Evolutionary conservation across 2,329 filamentous ascomycete genomes (phyloP).

Genomic region (Neofusicoccum umdonicola): DNA sequence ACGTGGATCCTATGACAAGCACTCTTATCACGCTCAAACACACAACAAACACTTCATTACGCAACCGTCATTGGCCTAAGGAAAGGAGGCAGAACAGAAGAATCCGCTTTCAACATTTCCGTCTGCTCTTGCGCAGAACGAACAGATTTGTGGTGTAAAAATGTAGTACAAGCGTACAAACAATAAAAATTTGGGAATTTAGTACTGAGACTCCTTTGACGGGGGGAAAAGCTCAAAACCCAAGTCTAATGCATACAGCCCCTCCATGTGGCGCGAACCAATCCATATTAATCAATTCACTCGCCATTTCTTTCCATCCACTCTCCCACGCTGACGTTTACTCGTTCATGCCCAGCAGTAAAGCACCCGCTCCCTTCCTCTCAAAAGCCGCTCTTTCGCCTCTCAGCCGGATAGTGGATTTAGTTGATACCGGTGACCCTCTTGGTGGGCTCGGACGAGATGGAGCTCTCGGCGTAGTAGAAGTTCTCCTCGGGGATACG

Average conservation of each 20-base stretch:
- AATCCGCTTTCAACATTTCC: no score
- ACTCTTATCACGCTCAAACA: no score
- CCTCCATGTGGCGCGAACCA: neutral
- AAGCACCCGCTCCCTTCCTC: neutral
- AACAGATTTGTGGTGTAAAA: neutral
- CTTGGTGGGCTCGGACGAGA: neutral
- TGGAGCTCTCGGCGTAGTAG: conserved; percentile 56
- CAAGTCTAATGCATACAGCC: conserved; percentile 18
- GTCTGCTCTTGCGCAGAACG: no score
- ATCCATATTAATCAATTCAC: neutral
- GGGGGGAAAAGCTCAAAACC: conserved; percentile 5
- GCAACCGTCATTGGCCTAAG: no score
- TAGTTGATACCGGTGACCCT: conserved; percentile 15
- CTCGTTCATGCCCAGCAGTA: neutral
- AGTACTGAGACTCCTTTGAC: conserved; percentile 9
- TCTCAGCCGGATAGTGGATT: neutral
- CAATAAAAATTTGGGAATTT: conserved; percentile 11
- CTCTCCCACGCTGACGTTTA: neutral
- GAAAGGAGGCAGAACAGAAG: no score
- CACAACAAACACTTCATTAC: no score
- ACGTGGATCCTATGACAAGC: no score
- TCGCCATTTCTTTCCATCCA: neutral
- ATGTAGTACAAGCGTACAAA: neutral
- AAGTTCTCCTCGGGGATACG: conserved; percentile 89
- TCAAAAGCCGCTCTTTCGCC: neutral